These are phyloP conservation scores for Alternaria arborescens DNA, from an alignment of 2,329 filamentous ascomycete genomes.

Conservation along the genomic window DNA sequence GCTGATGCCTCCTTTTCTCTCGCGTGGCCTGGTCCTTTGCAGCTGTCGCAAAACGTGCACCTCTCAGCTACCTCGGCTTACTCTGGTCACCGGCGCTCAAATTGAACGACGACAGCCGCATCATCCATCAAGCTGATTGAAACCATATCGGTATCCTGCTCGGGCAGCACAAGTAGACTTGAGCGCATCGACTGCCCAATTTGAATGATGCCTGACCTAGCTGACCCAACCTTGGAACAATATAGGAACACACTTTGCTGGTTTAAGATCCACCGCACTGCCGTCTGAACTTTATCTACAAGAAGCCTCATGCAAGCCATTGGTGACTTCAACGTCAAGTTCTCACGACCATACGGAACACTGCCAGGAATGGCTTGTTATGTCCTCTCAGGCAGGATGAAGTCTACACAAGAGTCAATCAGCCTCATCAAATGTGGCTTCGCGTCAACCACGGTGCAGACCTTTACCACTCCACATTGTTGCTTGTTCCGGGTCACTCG, in stretches of 20 bases:
- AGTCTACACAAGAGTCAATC: not conserved
- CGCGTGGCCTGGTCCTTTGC: not conserved
- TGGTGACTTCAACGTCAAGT: no score
- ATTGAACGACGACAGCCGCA: not conserved
- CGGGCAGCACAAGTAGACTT: not conserved
- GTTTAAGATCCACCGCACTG: fast-evolving
- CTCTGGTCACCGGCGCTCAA: not conserved
- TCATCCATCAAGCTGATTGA: not conserved
- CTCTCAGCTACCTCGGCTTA: not conserved
- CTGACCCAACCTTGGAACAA: not conserved
- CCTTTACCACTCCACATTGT: not conserved
- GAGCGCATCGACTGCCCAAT: not conserved
- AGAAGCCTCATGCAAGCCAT: no score
- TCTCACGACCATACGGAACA: not conserved
- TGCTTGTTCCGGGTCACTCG: fast-evolving
- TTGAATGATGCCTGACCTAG: not conserved
- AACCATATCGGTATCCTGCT: not conserved
- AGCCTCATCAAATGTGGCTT: fast-evolving
- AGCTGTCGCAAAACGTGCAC: not conserved
- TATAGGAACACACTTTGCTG: not conserved
- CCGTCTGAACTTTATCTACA: not conserved
- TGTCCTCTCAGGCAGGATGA: no score
- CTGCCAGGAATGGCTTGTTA: not conserved
- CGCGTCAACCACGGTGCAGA: not conserved
- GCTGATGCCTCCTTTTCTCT: not conserved